Conservation (phyloP, 2,329 filamentous ascomycete genomes). For the Diplodia mutila region DNA sequence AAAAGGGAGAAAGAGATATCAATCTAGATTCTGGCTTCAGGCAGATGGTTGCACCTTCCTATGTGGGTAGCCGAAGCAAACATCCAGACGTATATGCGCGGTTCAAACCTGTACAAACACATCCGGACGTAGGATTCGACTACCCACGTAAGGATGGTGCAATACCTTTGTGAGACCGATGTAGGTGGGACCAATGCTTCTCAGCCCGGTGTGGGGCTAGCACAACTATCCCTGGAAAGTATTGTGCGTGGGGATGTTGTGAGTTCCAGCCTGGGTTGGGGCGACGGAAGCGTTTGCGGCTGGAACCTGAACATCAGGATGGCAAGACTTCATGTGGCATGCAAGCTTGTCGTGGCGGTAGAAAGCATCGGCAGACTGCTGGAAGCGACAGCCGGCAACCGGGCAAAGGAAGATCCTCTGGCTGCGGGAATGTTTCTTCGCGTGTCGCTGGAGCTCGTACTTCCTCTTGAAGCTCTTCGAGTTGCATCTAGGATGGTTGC, state of each 20-base stretch:
- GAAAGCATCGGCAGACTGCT: not conserved
- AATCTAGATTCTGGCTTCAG: not conserved
- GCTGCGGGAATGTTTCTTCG: not conserved
- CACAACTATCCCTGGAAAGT: not conserved
- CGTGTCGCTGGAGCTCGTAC: slow-evolving; percentile 4
- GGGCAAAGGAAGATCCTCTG: slow-evolving; percentile 1
- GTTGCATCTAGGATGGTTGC: not conserved
- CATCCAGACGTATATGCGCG: too few species aligned
- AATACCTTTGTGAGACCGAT: too few species aligned
- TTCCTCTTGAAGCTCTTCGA: not conserved
- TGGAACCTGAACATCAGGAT: not conserved
- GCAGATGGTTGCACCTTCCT: not conserved
- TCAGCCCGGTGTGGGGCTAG: not conserved
- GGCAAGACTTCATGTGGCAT: not conserved
- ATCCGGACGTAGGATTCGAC: too few species aligned
- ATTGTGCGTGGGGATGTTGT: not conserved
- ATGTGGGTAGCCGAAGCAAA: too few species aligned
- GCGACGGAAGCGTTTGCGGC: not conserved
- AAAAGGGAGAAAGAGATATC: not conserved
- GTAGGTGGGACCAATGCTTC: too few species aligned
- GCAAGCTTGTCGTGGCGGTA: not conserved
- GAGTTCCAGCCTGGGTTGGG: not conserved
- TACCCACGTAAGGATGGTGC: too few species aligned
- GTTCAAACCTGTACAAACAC: not conserved
- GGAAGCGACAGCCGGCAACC: not conserved